Percentiles rank a stretch among this genome's conserved stretches.
Conservation (phyloP, 495 filamentous ascomycete species). For the Xeromyces bisporus region DNA sequence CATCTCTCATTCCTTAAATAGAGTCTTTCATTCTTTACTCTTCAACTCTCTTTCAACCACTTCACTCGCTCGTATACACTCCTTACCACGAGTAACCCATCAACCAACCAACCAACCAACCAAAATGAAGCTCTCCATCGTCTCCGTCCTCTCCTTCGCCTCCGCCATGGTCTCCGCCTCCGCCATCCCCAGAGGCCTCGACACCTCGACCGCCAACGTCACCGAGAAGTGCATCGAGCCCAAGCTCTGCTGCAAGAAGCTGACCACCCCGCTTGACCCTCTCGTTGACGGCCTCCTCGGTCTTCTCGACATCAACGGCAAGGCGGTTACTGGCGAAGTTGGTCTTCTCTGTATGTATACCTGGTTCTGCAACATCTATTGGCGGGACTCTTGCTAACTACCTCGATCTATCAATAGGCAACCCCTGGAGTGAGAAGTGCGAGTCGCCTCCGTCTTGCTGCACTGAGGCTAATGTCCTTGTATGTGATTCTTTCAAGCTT, state of each 20-base stretch:
- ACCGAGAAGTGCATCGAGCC: constrained; percentile 12
- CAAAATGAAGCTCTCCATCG: constrained; percentile 18
- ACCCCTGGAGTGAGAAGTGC: constrained; percentile 12
- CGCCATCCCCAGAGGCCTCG: constrained; percentile 1
- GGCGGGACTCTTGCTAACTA: no score
- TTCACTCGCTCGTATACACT: no score
- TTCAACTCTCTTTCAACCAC: no score
- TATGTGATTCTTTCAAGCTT: no score
- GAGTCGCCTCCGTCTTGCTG: constrained; percentile 16
- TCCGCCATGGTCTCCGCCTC: constrained; percentile 9
- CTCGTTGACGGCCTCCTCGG: constrained; percentile 61
- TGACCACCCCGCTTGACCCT: constrained; percentile 20
- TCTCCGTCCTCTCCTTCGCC: constrained; percentile 12
- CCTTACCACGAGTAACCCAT: no score
- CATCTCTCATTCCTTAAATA: no score
- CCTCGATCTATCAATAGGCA: constrained; percentile 6
- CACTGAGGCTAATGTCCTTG: constrained; percentile 19
- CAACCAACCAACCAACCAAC: constrained; percentile 2
- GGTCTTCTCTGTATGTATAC: constrained; percentile 19
- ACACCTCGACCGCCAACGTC: constrained; percentile 3
- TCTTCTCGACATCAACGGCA: constrained; percentile 64
- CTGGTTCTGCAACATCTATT: no score
- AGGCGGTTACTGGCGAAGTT: constrained; percentile 45
- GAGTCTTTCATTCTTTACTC: no score
- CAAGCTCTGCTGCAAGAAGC: constrained; percentile 16